Conservation (phyloP, 768 basidiomycete species). For the Hirschioporus abietinus region DNA sequence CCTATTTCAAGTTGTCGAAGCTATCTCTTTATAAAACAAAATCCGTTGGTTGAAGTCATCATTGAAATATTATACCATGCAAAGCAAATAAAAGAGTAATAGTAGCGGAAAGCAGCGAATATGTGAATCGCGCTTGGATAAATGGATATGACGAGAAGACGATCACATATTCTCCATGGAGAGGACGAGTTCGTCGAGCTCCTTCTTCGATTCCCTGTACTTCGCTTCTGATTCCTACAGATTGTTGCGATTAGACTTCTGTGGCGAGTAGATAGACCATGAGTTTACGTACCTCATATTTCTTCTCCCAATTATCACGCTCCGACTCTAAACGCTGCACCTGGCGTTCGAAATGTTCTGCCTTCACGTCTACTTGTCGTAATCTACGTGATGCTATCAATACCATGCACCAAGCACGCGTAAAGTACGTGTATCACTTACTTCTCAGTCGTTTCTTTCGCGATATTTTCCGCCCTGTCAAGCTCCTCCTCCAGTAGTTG, state of each 20-base stretch:
- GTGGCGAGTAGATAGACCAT: slow-evolving; percentile 3
- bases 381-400: slow-evolving; percentile 46
- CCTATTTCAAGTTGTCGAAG: neutral
- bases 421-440: slow-evolving; percentile 37
- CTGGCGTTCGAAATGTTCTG: slow-evolving; percentile 96
- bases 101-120: neutral
- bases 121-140: neutral
- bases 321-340: slow-evolving; percentile 84
- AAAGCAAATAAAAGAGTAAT: slow-evolving; percentile 4
- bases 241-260: slow-evolving; percentile 10
- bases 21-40: neutral
- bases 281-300: slow-evolving; percentile 69
- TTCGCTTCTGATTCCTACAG: slow-evolving; percentile 65
- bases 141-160: slow-evolving; percentile 1
- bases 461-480: slow-evolving; percentile 91
- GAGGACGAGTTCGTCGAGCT: slow-evolving; percentile 77
- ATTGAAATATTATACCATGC: slow-evolving; percentile 2
- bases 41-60: neutral
- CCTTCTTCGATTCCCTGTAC: slow-evolving; percentile 66
- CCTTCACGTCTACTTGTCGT: slow-evolving; percentile 95
- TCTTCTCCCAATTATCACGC: slow-evolving; percentile 90
- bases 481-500: slow-evolving; percentile 93
- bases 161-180: slow-evolving; percentile 68
- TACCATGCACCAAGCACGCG: slow-evolving; percentile 8
- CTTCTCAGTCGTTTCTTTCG: slow-evolving; percentile 97